phyloP scores from a whole-genome alignment of 805 yeast species.

The Lachancea waltii region DNA sequence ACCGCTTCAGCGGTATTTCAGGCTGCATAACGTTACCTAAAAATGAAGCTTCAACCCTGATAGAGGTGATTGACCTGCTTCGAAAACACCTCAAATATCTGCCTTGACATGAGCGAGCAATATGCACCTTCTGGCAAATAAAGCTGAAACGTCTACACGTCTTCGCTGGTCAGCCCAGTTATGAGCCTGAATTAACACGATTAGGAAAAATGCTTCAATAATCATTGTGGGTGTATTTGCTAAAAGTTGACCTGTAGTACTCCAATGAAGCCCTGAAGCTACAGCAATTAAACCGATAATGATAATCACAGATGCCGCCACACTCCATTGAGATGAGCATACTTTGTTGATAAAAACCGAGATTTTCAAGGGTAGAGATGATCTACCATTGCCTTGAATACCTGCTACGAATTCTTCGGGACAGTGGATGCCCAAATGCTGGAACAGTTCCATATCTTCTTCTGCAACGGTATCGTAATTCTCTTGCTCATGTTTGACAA shows the following conservation, averaged over 20 bases:
- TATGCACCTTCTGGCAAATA: conserved; percentile 20
- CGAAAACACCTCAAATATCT: no score
- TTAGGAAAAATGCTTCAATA: conserved; percentile 37
- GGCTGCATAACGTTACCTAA: no score
- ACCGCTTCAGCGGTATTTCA: no score
- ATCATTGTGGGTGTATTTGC: conserved; percentile 41
- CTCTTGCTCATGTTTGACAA: conserved; percentile 20
- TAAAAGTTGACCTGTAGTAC: conserved; percentile 36
- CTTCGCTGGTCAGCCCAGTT: conserved; percentile 29
- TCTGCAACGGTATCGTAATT: conserved; percentile 27
- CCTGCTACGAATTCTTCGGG: conserved; percentile 17
- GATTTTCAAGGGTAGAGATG: conserved; percentile 18
- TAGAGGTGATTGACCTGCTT: no score
- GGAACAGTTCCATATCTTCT: conserved; percentile 32
- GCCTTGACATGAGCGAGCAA: conserved; percentile 6
- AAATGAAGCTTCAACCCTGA: no score
- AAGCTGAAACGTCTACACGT: conserved; percentile 22
- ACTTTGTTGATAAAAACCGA: conserved; percentile 24
- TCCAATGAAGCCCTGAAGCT: conserved; percentile 35
- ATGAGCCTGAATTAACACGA: conserved; percentile 37
- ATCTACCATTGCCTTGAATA: background rate
- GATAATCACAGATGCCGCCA: conserved; percentile 23
- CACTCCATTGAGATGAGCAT: conserved; percentile 33
- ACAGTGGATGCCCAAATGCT: conserved; percentile 22
- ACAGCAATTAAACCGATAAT: conserved; percentile 29